Conservation (phyloP, 2,329 filamentous ascomycete genomes). For the Sarocladiaceae sp. region DNA sequence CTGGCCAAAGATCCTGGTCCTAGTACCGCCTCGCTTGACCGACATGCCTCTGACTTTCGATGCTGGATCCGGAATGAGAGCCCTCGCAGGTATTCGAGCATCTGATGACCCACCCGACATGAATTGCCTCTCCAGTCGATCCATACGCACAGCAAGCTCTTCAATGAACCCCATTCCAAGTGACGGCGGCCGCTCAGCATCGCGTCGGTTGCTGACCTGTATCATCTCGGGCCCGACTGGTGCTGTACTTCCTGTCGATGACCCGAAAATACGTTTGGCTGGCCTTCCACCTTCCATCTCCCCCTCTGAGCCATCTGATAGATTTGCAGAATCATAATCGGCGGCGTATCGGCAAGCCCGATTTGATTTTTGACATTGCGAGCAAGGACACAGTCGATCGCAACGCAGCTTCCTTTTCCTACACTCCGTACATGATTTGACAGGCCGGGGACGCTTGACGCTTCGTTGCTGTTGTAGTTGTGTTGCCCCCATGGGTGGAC, state of each 20-base stretch:
- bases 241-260: constrained; percentile 16
- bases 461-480: constrained; percentile 30
- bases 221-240: constrained; percentile 8
- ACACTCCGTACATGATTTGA: constrained; percentile 51
- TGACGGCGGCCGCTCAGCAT: constrained; percentile 6
- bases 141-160: constrained; percentile 43
- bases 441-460: constrained; percentile 47
- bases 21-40: constrained; percentile 38
- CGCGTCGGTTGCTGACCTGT: constrained; percentile 2
- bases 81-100: too few species aligned
- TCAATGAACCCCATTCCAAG: constrained; percentile 30
- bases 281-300: constrained; percentile 29
- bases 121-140: constrained; percentile 46
- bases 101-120: constrained; percentile 15
- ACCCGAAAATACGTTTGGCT: constrained; percentile 31
- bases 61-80: constrained; percentile 23
- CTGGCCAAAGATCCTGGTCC: constrained; percentile 47
- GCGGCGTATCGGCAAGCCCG: constrained; percentile 47
- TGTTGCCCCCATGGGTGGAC: constrained; percentile 21
- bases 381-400: constrained; percentile 49
- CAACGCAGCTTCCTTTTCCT: constrained; percentile 52
- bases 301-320: constrained; percentile 43
- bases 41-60: constrained; percentile 39
- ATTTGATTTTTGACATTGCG: constrained; percentile 52
- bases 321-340: constrained; percentile 38